Conservation (phyloP, 1,284 basidiomycete species). For the Pseudozyma sp. region DNA sequence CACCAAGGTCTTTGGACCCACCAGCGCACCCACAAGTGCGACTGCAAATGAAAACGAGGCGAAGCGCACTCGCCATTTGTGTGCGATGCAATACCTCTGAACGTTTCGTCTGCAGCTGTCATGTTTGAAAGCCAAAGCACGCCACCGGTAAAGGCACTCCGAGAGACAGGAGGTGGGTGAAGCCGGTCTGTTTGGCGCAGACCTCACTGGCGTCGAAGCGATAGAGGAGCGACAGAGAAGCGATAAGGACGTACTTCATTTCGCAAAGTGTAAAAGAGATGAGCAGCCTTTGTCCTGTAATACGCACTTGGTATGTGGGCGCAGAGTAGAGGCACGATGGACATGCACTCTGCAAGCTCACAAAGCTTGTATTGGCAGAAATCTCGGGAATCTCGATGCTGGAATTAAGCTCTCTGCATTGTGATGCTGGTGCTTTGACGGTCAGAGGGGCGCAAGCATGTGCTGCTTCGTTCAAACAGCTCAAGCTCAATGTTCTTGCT, state of each 20-base stretch:
- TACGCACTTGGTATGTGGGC: slow-evolving; percentile 13
- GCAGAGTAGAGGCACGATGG: slow-evolving; percentile 6
- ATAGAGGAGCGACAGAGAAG: background rate
- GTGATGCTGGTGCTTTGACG: slow-evolving; percentile 1
- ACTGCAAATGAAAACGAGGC: no score
- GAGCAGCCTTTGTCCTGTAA: background rate
- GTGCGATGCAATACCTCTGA: background rate
- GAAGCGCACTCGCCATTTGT: no score
- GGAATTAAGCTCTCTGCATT: slow-evolving; percentile 12
- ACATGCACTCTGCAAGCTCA: background rate
- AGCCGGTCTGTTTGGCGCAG: slow-evolving; percentile 10
- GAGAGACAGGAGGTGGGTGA: background rate
- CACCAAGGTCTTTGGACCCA: slow-evolving; percentile 28
- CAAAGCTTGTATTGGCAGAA: slow-evolving; percentile 6
- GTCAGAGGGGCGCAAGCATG: background rate
- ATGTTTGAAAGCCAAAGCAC: slow-evolving; percentile 14
- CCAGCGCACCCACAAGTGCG: background rate
- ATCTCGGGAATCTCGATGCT: background rate
- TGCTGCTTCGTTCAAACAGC: background rate
- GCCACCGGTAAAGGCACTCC: slow-evolving; percentile 8
- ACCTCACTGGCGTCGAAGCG: slow-evolving; percentile 1
- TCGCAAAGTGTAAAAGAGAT: slow-evolving; percentile 5
- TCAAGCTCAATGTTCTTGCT: slow-evolving; percentile 14
- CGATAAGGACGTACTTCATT: slow-evolving; percentile 26
- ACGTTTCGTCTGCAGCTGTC: background rate